Base-by-base conservation (phyloP, 192 early-diverging fungal species). In the Mortierella hygrophila region DNA sequence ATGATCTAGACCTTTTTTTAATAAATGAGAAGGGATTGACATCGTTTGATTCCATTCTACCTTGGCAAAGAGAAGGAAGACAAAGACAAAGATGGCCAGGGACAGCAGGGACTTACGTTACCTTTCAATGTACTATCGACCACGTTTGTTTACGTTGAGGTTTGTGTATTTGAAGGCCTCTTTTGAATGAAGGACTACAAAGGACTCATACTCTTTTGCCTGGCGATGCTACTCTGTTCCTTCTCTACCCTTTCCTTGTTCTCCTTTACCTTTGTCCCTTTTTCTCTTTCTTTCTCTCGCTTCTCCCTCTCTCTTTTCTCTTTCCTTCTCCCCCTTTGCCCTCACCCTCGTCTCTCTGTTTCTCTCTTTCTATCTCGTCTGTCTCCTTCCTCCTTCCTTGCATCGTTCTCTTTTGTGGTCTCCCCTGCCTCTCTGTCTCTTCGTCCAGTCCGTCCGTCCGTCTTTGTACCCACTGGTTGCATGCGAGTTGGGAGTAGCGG, bases 41-140 rank as follows among this genome's bases (percentile, higher is more conserved):
- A 29, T 32, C 23, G 18, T 32, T 60, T 23, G 60, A 80, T 74
- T 74, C 72, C n/a, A 49, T 65, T 74, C 21, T 68, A 46, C 72
- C 11, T 60, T 74, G 79, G 79, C 29, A 40, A 80, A 57, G 57
- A 10, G 42, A 9, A 65, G 38, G 44, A 35, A 70, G 42, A 55
- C 10, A 74, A 70, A 35, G 55, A 40, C 18, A 81, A 57, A 75
- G 32, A 65, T 65, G 0, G 29, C 11, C 29, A 65, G 60, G 60
- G 60, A 32, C 60, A 65, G 29, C 29, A 65, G 60, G n/a, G 60
- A 65, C 15, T 8, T 35, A 15, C 60, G 60, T 32, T 65, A 0
- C 1, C 49, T 75, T 55, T 10, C 32, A n/a, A 44, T 60, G 40
- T 37, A 15, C 23, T 11, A n/a, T 65, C 42, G 32, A 63, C 49